Percentiles rank a stretch among this genome's conserved stretches.
Evolutionary conservation across 202 grass and related monocot genomes (phyloP).

Genomic region (Musa balbisiana): DNA sequence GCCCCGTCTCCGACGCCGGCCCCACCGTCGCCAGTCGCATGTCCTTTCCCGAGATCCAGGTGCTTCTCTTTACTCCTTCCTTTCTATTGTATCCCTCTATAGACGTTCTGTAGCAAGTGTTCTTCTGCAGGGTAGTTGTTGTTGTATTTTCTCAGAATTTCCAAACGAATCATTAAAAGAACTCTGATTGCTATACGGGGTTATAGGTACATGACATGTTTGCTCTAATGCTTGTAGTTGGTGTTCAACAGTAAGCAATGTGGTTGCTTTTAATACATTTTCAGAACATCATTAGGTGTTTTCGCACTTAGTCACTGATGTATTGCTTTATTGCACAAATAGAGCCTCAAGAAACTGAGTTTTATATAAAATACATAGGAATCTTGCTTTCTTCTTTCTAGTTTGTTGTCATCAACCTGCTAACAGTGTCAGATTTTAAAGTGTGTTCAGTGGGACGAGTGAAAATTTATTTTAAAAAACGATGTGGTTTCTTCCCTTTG

Average conservation of each 20-base stretch:
- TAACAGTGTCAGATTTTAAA: neutral
- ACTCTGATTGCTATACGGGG: neutral
- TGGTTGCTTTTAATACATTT: neutral
- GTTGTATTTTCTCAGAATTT: neutral
- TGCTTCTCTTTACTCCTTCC: constrained; percentile 4
- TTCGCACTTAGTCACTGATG: neutral
- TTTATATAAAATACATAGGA: neutral
- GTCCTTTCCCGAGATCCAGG: constrained; percentile 69
- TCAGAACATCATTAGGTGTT: neutral
- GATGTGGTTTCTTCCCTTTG: no score
- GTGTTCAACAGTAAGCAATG: neutral
- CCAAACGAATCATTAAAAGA: neutral
- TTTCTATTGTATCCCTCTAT: neutral
- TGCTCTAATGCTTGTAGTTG: neutral
- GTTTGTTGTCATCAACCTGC: neutral
- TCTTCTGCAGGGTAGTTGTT: neutral
- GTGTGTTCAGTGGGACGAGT: neutral
- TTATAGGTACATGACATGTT: neutral
- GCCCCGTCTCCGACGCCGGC: constrained; percentile 37
- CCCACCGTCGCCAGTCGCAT: constrained; percentile 27
- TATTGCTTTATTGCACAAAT: neutral
- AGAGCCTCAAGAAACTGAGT: neutral
- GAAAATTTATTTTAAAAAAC: no score
- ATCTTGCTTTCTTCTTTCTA: neutral
- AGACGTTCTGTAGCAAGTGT: neutral